Evolutionary conservation across 1,139 yeast genomes (phyloP).

Genomic region (Yamadazyma oceani): DNA sequence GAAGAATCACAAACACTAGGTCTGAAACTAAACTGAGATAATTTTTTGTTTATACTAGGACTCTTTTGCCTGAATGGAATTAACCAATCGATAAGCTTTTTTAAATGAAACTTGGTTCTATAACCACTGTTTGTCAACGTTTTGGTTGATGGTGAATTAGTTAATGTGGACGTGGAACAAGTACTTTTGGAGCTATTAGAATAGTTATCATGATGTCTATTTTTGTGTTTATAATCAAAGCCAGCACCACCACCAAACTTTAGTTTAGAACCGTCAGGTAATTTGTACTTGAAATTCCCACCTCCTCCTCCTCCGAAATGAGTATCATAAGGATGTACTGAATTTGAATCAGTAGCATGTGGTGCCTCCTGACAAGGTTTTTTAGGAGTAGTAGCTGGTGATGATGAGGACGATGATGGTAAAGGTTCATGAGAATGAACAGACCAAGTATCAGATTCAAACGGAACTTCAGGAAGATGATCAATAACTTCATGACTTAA

Average conservation of each 20-base stretch:
- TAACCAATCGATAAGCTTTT: slow-evolving; percentile 11
- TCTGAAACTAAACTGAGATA: slow-evolving; percentile 13
- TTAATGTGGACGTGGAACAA: not conserved
- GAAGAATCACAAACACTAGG: slow-evolving; percentile 1
- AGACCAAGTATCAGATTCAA: not conserved
- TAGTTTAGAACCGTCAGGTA: slow-evolving; percentile 25
- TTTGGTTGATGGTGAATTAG: not conserved
- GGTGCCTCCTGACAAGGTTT: not conserved
- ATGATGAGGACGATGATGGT: no score
- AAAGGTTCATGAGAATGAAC: not conserved
- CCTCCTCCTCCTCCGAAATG: slow-evolving; percentile 27
- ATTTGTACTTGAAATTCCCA: slow-evolving; percentile 24
- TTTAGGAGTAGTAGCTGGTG: no score
- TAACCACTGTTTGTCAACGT: no score
- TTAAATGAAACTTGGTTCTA: not conserved
- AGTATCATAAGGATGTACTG: slow-evolving; percentile 14
- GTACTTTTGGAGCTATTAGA: slow-evolving; percentile 2
- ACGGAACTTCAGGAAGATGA: not conserved
- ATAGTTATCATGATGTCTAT: slow-evolving; percentile 5
- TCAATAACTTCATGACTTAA: not conserved
- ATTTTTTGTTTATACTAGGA: slow-evolving; percentile 11
- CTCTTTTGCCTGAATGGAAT: slow-evolving; percentile 8
- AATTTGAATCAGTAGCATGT: not conserved
- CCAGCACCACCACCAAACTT: slow-evolving; percentile 33
- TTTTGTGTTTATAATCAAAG: slow-evolving; percentile 21